Percentiles rank a stretch among this genome's conserved stretches.
Evolutionary conservation across 306 rosid genomes (phyloP).

Genomic region (Vigna unguiculata): DNA sequence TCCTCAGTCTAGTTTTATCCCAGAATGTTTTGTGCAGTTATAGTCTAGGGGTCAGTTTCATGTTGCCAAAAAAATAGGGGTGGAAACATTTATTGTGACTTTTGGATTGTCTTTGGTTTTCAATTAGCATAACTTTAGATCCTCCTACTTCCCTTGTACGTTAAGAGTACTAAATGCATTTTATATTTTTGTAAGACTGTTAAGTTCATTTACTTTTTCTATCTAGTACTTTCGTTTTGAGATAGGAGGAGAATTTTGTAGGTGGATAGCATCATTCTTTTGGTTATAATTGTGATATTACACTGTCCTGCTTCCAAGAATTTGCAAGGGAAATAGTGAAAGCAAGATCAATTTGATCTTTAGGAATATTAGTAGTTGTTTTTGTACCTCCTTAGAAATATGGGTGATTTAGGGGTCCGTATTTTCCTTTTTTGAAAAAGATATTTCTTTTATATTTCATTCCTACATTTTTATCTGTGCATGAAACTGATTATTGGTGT

Average conservation of each 20-base stretch:
- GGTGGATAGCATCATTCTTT: neutral
- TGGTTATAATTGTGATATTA: neutral
- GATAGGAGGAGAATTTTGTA: neutral
- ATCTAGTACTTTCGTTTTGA: neutral
- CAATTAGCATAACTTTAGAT: neutral
- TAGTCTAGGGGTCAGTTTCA: constrained; percentile 4
- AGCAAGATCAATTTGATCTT: neutral
- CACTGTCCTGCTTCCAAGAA: neutral
- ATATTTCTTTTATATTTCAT: neutral
- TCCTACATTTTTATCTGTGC: neutral
- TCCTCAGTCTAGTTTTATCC: constrained; percentile 29
- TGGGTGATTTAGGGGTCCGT: neutral
- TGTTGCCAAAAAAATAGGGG: constrained; percentile 18
- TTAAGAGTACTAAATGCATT: neutral
- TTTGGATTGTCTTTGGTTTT: neutral
- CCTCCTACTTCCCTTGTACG: neutral
- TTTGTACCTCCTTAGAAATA: neutral
- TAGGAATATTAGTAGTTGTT: neutral
- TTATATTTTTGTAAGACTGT: too few species aligned
- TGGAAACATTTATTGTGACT: neutral
- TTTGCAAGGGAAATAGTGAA: constrained; percentile 10
- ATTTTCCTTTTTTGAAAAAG: neutral
- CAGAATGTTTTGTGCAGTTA: neutral
- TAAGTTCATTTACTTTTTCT: neutral
- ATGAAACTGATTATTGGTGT: neutral